Evolutionary conservation across 1,139 yeast species (phyloP).

Genomic region (Scheffersomyces lignicola): DNA sequence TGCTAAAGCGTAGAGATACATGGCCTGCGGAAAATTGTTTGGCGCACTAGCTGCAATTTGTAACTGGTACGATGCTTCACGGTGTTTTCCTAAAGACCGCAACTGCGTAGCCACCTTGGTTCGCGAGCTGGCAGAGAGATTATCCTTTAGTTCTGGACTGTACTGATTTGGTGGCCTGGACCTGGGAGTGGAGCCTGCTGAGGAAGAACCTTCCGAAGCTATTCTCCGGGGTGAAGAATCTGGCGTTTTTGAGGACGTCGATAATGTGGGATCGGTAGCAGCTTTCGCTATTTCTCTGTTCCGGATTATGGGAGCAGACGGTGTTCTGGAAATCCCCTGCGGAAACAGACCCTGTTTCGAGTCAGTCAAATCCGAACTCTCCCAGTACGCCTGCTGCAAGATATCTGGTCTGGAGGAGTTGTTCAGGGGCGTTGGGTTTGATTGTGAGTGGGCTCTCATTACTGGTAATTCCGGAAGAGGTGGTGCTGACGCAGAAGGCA

Average conservation of each 20-base stretch:
- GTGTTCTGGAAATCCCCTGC: constrained; percentile 11
- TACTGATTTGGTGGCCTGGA: constrained; percentile 3
- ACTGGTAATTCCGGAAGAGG: constrained; percentile 5
- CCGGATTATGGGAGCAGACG: constrained; percentile 15
- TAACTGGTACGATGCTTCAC: constrained; percentile 71
- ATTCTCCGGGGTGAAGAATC: constrained; percentile 12
- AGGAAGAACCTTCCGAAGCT: constrained; percentile 12
- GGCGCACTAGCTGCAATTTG: constrained; percentile 63
- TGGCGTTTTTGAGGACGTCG: constrained; percentile 4
- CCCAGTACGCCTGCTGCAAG: neutral
- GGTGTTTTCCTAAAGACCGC: constrained; percentile 57
- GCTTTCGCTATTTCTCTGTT: constrained; percentile 2
- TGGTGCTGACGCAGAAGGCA: constrained; percentile 3
- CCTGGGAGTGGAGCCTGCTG: constrained; percentile 6
- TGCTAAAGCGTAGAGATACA: constrained; percentile 71
- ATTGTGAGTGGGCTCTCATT: neutral
- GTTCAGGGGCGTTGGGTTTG: neutral
- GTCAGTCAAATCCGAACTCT: neutral
- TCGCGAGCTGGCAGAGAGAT: constrained; percentile 43
- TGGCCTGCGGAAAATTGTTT: constrained; percentile 57
- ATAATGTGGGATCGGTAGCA: constrained; percentile 2
- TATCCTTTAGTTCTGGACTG: constrained; percentile 10
- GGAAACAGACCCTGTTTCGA: neutral
- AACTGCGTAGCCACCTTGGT: constrained; percentile 54
- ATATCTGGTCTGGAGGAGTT: neutral